These are phyloP conservation scores for Mucuna pruriens DNA, from an alignment of 306 rosid genomes.

Conservation along the genomic window DNA sequence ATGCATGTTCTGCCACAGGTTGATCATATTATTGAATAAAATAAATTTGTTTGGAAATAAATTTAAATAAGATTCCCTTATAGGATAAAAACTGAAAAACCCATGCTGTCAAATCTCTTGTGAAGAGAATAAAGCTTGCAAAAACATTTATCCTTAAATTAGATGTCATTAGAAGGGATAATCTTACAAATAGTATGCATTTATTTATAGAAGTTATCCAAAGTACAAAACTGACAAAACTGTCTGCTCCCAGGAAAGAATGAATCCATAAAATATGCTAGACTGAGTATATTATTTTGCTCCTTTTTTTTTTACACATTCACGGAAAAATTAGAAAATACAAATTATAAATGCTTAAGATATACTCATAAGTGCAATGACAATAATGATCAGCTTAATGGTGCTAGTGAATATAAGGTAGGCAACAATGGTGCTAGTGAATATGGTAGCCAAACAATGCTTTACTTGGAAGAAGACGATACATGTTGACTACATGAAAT, in stretches of 20 bases:
- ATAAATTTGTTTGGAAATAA: slow-evolving; percentile 3
- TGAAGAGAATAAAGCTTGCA: slow-evolving; percentile 12
- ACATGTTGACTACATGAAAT: not conserved
- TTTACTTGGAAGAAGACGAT: slow-evolving; percentile 13
- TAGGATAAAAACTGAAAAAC: slow-evolving; percentile 12
- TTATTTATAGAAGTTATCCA: slow-evolving; percentile 26
- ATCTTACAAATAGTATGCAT: not conserved
- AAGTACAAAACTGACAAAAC: slow-evolving; percentile 12
- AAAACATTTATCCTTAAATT: slow-evolving; percentile 17
- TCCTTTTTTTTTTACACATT: not conserved
- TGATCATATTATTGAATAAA: slow-evolving; percentile 26
- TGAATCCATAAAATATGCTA: slow-evolving; percentile 2
- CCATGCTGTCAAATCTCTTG: too few species aligned
- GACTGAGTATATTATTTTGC: not conserved
- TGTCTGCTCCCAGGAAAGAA: slow-evolving; percentile 4
- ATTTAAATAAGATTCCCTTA: not conserved
- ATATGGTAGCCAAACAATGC: slow-evolving; percentile 10
- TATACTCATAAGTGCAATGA: slow-evolving; percentile 22
- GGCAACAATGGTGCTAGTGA: not conserved
- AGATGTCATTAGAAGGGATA: not conserved
- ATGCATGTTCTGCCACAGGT: slow-evolving; percentile 3
- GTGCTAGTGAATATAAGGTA: slow-evolving; percentile 6
- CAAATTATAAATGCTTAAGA: slow-evolving; percentile 12
- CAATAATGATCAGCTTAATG: not conserved
- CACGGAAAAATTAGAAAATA: slow-evolving; percentile 15